Base-by-base conservation (phyloP, 495 filamentous ascomycete genomes). In the Podospora appendiculata region DNA sequence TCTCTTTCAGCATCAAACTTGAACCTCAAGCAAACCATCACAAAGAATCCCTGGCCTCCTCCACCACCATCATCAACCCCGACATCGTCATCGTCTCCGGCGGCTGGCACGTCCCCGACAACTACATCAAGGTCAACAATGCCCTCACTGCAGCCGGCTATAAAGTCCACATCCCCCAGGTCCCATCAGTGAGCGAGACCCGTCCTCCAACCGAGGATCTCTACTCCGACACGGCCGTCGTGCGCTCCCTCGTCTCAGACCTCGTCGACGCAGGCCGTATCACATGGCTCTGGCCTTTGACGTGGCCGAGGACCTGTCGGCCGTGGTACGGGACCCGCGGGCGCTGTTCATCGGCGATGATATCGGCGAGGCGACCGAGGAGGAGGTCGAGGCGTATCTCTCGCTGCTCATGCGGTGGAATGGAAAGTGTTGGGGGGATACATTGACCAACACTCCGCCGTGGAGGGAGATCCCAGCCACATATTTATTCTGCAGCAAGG, bases 101-200 rank as follows among this genome's bases (percentile, higher is more conserved):
- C 18, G 63, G 51, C 8, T 70, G 65, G 63, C 63, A 67, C 45
- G 39, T 50, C 6, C 68, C 68, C 0, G 41, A 44, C 8, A 57
- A 49, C 17, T 72, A 69, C 53, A 34, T 35, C 3, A 66, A 69
- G 45, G 50, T 72, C 13, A 67, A 52, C 0, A 47, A 10, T 12
- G 59, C 64, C 6, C 64, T 72, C 32, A 36, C 54, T 17, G 4
- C 57, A 1, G 55, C 39, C n/a, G 25, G 38, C 9, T 13, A 41
- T 17, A 16, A 34, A 0, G 1, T 50, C 1, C 39, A 40, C 39
- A 14, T 40, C 39, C 18, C 36, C n/a, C 8, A 13, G 6, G 11
- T 50, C 17, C 38, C 18, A 13, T 11, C 11, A 12, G 32, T 50
- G n/a, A 35, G 19, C 48, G 16, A 50, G 32, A 38, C 18, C 16